Evolutionary conservation across 495 filamentous ascomycete species (phyloP), one percentile per base, ranked within the genome.

Genomic region (Hypoxylon fragiforme): DNA sequence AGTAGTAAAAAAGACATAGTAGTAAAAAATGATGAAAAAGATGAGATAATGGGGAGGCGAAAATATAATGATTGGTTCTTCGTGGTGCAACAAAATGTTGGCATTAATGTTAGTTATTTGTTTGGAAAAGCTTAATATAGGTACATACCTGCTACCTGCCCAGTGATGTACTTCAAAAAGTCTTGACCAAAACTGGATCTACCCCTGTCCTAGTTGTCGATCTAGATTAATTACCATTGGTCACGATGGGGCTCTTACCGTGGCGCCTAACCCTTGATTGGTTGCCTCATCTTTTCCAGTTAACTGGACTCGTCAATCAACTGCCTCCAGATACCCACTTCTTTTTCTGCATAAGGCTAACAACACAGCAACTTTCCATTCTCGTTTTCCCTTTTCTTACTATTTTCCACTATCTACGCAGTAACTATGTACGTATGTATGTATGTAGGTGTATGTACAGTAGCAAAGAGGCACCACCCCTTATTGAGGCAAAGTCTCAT

Each of bases 251-350:
- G 31, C 37, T 34, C 36, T 45, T 31, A 19, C 42, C 20, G 41
- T 43, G 38, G 24, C 38, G 52, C 46, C 43, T 7, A 32, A 40
- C 13, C 52, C 26, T 47, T 56, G 51, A 62, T 62, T 62, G 43
- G 58, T 35, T 49, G 58, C 58, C 58, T 62, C 58, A 56, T 19
- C 46, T 62, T 62, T 55, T 56, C 36, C 46, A 56, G 47, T 62
- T 62, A 52, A 43, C 52, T 47, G 41, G 41, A 60, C 46, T 26
- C 50, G 57, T 60, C 51, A 61, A 61, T 61, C 51, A 52, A 61
- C n/a, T 56, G 56, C 46, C 57, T 61, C 46, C 50, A 36, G 34
- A 56, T 34, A 41, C 37, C 45, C 7, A 37, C 4, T 30, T 39
- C n/a, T 53, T 55, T 56, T 48, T 55, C 24, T 28, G 24, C 46